Base-by-base conservation (phyloP, 306 rosid species). In the Calophaca sinica region DNA sequence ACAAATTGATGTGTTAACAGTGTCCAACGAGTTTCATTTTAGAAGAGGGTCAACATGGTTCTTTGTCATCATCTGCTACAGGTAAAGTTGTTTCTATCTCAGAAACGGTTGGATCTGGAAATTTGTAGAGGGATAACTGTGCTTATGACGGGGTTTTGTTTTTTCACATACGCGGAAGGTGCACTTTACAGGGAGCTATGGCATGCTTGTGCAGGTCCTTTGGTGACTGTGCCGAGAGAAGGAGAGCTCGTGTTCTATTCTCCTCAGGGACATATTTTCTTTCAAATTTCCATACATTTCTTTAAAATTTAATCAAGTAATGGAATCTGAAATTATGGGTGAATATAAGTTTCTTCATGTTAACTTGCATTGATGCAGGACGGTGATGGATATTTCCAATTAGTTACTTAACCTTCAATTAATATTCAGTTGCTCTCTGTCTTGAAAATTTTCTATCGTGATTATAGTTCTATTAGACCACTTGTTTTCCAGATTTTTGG, bases 161-260 rank as follows among this genome's bases (percentile, higher is more conserved):
- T 66, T 44, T 48, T 72, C 45, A 52, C 76, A 91, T 97, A 94
- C 26, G 90, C 90, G 9, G 96, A 91, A 70, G 81, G 64, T 41
- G 93, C 96, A 29, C 96, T 94, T 41, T 94, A 85, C 89, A 75
- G 81, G 78, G 98, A 94, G 87, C 90, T 91, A 0, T 94, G 98
- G 98, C 94, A 92, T 74, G 93, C 97, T n/a, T 94, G 98, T 76
- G 98, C 97, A 2, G 97, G 98, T 70, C 98, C 98, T 14, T 88
- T 94, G 1, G 98, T 94, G 28, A 87, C 98, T 0, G 96, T 94
- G 32, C 98, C 98, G 7, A 86, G 89, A 15, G 87, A 88, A 82
- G 63, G 86, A 58, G 93, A 94, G 33, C 90, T 79, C 20, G 97
- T 94, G 72, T 94, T 91, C 83, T 94, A 94, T 75, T 94, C 91